Conservation (phyloP, 176 grass and related monocot genomes). For the Dactylis glomerata region DNA sequence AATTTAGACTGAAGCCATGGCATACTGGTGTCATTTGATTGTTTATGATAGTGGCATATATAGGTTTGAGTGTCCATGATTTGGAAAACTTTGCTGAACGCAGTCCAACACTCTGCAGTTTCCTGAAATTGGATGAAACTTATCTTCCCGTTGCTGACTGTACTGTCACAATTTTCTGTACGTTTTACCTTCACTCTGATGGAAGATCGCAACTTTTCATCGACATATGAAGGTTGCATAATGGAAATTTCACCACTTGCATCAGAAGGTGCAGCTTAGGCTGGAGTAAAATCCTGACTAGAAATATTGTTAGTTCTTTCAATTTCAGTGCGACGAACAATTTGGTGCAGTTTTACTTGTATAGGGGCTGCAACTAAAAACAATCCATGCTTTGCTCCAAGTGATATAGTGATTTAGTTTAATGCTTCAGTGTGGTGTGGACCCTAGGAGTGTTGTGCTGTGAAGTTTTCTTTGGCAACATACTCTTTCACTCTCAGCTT, state of each 20-base stretch:
- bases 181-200: background rate
- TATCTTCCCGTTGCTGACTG: background rate
- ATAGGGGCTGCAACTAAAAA: background rate
- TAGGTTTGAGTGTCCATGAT: slow-evolving; percentile 1
- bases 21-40: background rate
- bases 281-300: background rate
- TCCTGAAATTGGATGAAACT: slow-evolving; percentile 5
- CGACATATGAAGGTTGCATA: background rate
- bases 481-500: background rate
- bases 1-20: background rate
- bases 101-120: background rate
- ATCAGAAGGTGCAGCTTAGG: background rate
- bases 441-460: background rate
- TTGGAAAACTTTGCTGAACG: background rate
- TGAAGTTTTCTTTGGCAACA: background rate
- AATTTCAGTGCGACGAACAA: background rate
- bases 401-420: background rate
- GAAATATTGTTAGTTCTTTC: background rate
- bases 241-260: background rate
- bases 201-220: background rate
- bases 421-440: background rate
- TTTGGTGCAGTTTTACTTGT: background rate
- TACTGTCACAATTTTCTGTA: background rate
- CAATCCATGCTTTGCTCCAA: background rate
- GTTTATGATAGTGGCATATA: background rate